These are phyloP conservation scores for Parastagonospora avenae DNA, from an alignment of 2,329 filamentous ascomycete species.

Conservation along the genomic window DNA sequence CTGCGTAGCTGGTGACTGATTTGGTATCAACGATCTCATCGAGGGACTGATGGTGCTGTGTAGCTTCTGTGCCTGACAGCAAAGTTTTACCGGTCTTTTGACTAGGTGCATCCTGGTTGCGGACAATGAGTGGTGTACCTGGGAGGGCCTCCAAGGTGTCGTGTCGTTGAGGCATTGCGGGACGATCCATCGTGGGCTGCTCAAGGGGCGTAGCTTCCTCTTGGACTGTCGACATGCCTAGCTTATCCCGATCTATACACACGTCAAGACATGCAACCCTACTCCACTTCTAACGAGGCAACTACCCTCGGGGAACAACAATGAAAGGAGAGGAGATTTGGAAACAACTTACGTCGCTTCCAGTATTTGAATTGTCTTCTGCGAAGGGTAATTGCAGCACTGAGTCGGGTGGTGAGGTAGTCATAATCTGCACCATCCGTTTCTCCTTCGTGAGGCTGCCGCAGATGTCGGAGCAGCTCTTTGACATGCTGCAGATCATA, in stretches of 20 bases:
- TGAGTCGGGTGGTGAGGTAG: constrained; percentile 31
- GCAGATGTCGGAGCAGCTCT: constrained; percentile 36
- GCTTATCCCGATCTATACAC: constrained; percentile 37
- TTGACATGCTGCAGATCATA: constrained; percentile 36
- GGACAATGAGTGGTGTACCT: constrained; percentile 5
- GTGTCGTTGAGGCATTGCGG: constrained; percentile 10
- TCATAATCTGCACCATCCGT: constrained; percentile 16
- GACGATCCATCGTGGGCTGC: constrained; percentile 6
- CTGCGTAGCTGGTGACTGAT: constrained; percentile 45
- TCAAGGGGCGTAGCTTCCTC: constrained; percentile 18
- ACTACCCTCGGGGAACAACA: no score
- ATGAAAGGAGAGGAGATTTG: neutral
- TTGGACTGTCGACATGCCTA: constrained; percentile 27
- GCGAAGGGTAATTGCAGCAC: constrained; percentile 39
- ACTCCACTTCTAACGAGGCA: no score
- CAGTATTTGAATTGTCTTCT: constrained; percentile 47
- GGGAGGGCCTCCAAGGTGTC: constrained; percentile 19
- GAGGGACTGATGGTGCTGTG: constrained; percentile 43
- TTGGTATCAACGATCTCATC: constrained; percentile 45
- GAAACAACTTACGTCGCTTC: constrained; percentile 28
- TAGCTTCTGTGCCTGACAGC: constrained; percentile 46
- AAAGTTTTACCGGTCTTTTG: constrained; percentile 41
- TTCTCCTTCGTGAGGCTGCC: constrained; percentile 14
- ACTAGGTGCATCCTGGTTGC: constrained; percentile 27
- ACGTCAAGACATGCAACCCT: neutral